phyloP scores from a whole-genome alignment of 2,329 filamentous ascomycete genomes.

The Byssochlamys sp. region DNA sequence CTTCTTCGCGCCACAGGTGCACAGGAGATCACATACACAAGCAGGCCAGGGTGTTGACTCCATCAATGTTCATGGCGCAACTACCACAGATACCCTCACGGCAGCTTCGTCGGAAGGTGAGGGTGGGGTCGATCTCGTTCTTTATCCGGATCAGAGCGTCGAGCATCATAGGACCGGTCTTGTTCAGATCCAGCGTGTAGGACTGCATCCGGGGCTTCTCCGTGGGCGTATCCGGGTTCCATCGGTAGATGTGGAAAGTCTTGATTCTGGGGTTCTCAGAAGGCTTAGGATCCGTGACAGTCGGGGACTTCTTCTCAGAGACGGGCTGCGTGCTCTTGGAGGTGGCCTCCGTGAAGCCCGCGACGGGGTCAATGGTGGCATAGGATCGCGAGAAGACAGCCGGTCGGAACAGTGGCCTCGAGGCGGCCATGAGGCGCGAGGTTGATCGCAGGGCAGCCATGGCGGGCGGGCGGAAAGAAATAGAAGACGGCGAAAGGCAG shows the following conservation, averaged over 20 bases:
- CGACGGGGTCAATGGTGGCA: constrained; percentile 36
- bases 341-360: constrained; percentile 18
- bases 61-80: constrained; percentile 99
- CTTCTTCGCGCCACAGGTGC: not conserved
- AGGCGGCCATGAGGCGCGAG: constrained; percentile 35
- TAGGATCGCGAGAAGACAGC: constrained; percentile 35
- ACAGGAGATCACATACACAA: constrained; percentile 61
- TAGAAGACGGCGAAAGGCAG: constrained; percentile 1
- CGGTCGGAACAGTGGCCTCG: constrained; percentile 35
- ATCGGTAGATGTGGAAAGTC: constrained; percentile 97
- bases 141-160: constrained; percentile 96
- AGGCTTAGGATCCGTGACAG: constrained; percentile 51
- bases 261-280: constrained; percentile 59
- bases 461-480: constrained; percentile 12
- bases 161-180: constrained; percentile 97
- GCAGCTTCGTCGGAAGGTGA: constrained; percentile 93
- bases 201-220: constrained; percentile 93
- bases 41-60: constrained; percentile 93
- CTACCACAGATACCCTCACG: constrained; percentile 97
- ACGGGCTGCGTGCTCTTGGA: constrained; percentile 24
- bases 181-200: constrained; percentile 92
- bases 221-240: constrained; percentile 86
- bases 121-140: constrained; percentile 93
- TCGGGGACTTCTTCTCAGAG: constrained; percentile 48
- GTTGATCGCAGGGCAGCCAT: constrained; percentile 43